A percentile compares a stretch with the other conserved stretches of the same genome.
These are phyloP conservation scores for Saccharomyces hybrid DNA, from an alignment of 1,139 yeast genomes.

Conservation along the genomic window DNA sequence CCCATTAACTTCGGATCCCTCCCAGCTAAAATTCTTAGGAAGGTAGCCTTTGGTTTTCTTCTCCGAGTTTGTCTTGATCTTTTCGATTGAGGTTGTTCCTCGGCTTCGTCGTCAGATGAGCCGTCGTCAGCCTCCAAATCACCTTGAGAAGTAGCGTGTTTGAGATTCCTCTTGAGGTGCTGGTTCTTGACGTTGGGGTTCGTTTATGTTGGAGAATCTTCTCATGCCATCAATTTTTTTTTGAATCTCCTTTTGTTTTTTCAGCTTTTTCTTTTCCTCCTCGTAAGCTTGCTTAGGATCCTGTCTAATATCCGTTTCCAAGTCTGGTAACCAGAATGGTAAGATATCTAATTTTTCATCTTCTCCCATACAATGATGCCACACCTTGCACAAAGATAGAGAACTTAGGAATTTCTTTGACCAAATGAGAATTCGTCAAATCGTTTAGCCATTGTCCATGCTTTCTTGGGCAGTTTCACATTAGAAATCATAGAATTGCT, in stretches of 20 bases:
- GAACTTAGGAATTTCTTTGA: slow-evolving; percentile 84
- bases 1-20: slow-evolving; percentile 38
- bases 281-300: slow-evolving; percentile 70
- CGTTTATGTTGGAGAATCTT: slow-evolving; percentile 25
- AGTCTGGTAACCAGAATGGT: slow-evolving; percentile 92
- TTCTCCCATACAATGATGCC: slow-evolving; percentile 78
- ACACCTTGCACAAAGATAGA: slow-evolving; percentile 88
- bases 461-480: slow-evolving; percentile 36
- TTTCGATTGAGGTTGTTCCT: slow-evolving; percentile 5
- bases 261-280: slow-evolving; percentile 41
- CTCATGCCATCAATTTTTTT: slow-evolving; percentile 37
- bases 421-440: slow-evolving; percentile 71
- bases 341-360: slow-evolving; percentile 74
- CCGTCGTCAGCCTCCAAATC: slow-evolving; percentile 41
- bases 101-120: slow-evolving; percentile 37
- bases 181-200: slow-evolving; percentile 6
- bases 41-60: slow-evolving; percentile 19
- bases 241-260: slow-evolving; percentile 43
- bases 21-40: slow-evolving; percentile 28
- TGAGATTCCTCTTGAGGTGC: slow-evolving; percentile 1
- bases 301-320: slow-evolving; percentile 70
- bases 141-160: slow-evolving; percentile 32
- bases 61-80: slow-evolving; percentile 7
- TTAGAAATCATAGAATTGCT: slow-evolving; percentile 25
- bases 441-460: slow-evolving; percentile 80